Conservation (phyloP, 768 basidiomycete genomes). For the Pleurotus tuoliensis region DNA sequence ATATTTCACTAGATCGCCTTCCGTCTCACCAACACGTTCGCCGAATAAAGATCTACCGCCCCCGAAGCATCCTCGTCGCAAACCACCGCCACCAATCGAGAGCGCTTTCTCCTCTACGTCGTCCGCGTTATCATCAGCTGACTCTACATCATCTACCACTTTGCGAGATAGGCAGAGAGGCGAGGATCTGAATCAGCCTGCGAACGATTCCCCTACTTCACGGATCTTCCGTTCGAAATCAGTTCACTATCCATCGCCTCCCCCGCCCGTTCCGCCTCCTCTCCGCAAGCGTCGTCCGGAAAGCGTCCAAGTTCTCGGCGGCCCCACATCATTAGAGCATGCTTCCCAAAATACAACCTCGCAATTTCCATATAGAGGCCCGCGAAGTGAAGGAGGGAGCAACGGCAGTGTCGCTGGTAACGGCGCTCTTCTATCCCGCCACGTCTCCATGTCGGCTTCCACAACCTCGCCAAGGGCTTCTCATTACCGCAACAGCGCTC, state of each 20-base stretch:
- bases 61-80: slow-evolving; percentile 13
- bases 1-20: background rate
- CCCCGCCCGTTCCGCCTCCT: slow-evolving; percentile 23
- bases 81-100: slow-evolving; percentile 10
- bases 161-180: slow-evolving; percentile 12
- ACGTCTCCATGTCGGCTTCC: slow-evolving; percentile 14
- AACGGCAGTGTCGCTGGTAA: background rate
- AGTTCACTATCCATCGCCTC: slow-evolving; percentile 41
- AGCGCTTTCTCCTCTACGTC: slow-evolving; percentile 6
- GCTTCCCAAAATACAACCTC: background rate
- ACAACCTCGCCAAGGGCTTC: slow-evolving; percentile 1
- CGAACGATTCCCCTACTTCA: slow-evolving; percentile 23
- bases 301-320: slow-evolving; percentile 49
- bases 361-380: background rate
- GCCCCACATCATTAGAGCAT: slow-evolving; percentile 12
- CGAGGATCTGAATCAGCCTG: slow-evolving; percentile 11
- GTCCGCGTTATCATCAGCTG: slow-evolving; percentile 1
- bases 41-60: slow-evolving; percentile 8
- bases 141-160: slow-evolving; percentile 8
- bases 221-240: slow-evolving; percentile 54
- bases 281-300: slow-evolving; percentile 56
- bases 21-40: background rate
- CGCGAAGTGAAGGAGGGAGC: background rate
- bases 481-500: background rate
- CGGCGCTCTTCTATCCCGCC: background rate